Evolutionary conservation across 1,284 basidiomycete genomes (phyloP).

Genomic region (Cutaneotrichosporon sp.): DNA sequence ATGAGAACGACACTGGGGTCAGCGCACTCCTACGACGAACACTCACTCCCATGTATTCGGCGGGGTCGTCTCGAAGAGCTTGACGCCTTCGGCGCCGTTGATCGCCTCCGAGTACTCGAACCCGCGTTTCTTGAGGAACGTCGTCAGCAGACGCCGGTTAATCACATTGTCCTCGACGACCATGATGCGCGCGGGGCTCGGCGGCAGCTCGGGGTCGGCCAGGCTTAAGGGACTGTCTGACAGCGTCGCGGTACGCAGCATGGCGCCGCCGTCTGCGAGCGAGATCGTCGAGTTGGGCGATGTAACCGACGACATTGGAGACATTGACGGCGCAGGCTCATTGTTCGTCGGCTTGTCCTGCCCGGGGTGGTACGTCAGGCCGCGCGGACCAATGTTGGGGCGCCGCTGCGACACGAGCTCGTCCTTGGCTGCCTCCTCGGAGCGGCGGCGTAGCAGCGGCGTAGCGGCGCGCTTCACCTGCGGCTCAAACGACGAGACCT

Average conservation of each 20-base stretch:
- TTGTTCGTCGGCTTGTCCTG: neutral
- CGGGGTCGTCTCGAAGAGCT: constrained; percentile 67
- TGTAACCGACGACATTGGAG: neutral
- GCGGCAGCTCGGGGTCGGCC: constrained; percentile 2
- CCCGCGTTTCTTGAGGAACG: constrained; percentile 66
- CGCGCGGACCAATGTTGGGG: neutral
- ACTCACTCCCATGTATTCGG: constrained; percentile 57
- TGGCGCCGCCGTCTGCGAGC: constrained; percentile 51
- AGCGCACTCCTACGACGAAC: neutral
- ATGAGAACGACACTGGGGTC: constrained; percentile 66
- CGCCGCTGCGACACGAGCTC: neutral
- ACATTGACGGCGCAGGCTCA: neutral
- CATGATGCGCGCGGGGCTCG: constrained; percentile 56
- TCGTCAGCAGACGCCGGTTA: constrained; percentile 55
- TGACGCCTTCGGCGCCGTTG: constrained; percentile 78
- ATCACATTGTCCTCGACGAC: constrained; percentile 78
- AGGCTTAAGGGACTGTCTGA: constrained; percentile 38
- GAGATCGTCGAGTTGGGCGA: constrained; percentile 41
- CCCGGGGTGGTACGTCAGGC: neutral
- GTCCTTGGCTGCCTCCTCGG: neutral
- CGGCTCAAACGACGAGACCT: neutral
- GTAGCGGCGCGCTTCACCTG: neutral
- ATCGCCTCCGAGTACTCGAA: constrained; percentile 72
- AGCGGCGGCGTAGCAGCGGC: constrained; percentile 1
- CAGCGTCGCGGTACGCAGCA: constrained; percentile 49